phyloP scores from a whole-genome alignment of 1,139 yeast genomes.

The Candida sojae region DNA sequence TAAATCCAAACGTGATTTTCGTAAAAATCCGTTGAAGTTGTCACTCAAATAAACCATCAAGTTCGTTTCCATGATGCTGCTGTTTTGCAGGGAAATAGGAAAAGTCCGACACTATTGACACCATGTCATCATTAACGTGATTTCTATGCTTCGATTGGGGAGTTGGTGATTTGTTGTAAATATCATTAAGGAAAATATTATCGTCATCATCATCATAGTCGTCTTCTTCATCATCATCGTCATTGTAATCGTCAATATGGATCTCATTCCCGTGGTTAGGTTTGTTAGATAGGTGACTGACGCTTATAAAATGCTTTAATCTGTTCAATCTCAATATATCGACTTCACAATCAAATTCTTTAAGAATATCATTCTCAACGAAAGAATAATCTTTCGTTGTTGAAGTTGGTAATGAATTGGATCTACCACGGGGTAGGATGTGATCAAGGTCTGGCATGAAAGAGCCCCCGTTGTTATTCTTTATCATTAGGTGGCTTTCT shows the following conservation, averaged over 20 bases:
- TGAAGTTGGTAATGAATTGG: constrained; percentile 26
- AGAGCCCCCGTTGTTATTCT: constrained; percentile 9
- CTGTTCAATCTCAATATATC: constrained; percentile 23
- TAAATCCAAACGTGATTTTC: constrained; percentile 35
- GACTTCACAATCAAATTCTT: constrained; percentile 16
- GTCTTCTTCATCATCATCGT: constrained; percentile 1
- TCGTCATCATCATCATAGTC: constrained; percentile 6
- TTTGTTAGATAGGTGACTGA: constrained; percentile 11
- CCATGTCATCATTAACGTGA: constrained; percentile 19
- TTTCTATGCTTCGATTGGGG: constrained; percentile 9
- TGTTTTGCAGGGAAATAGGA: constrained; percentile 25
- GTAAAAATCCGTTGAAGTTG: constrained; percentile 34
- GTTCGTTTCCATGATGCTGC: constrained; percentile 7
- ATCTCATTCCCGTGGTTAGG: constrained; percentile 1
- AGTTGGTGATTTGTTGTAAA: constrained; percentile 12
- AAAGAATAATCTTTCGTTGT: constrained; percentile 10
- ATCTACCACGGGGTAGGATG: constrained; percentile 12
- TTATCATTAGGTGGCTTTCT: not conserved
- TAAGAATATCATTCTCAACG: constrained; percentile 13
- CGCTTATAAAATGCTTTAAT: constrained; percentile 27
- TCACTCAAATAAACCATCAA: constrained; percentile 16
- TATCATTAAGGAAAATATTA: constrained; percentile 10
- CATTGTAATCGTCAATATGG: not conserved
- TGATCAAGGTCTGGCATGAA: constrained; percentile 17
- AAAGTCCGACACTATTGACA: constrained; percentile 28